Percentiles rank a stretch among this genome's conserved stretches.
Evolutionary conservation across 495 filamentous ascomycete species (phyloP).

Genomic region (Penicillium cosmopolitanum): DNA sequence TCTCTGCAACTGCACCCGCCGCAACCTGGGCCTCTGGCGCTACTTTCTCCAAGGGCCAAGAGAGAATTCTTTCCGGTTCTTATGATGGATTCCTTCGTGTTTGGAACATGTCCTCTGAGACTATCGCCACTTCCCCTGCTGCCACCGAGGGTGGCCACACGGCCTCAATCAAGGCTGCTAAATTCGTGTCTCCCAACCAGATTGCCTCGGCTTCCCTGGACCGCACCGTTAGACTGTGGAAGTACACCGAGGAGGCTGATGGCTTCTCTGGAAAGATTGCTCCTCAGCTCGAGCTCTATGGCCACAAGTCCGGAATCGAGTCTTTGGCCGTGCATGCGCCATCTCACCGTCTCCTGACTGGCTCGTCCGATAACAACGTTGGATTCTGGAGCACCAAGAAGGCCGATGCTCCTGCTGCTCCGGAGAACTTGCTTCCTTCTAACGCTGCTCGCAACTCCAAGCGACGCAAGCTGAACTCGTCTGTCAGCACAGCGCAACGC

Average conservation of each 20-base stretch:
- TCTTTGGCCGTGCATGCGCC: constrained; percentile 75
- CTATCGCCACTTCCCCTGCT: constrained; percentile 69
- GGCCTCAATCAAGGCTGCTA: constrained; percentile 75
- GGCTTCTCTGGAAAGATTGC: constrained; percentile 64
- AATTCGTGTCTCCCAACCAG: constrained; percentile 74
- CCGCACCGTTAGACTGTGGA: constrained; percentile 83
- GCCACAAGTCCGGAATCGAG: constrained; percentile 76
- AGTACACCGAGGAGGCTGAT: constrained; percentile 70
- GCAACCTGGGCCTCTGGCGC: constrained; percentile 56
- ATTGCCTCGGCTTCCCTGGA: constrained; percentile 83
- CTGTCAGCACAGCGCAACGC: constrained; percentile 67
- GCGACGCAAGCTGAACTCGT: constrained; percentile 72
- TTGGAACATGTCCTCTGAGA: constrained; percentile 85
- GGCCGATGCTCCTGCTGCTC: constrained; percentile 69
- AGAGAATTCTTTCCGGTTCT: constrained; percentile 81
- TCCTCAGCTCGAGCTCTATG: constrained; percentile 82
- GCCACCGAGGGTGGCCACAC: constrained; percentile 70
- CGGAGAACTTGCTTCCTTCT: constrained; percentile 65
- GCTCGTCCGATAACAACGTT: constrained; percentile 76
- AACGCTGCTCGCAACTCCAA: constrained; percentile 64
- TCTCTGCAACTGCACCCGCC: constrained; percentile 67
- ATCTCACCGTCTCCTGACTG: constrained; percentile 78
- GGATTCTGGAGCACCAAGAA: constrained; percentile 85
- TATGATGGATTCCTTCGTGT: constrained; percentile 87
- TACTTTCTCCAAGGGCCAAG: constrained; percentile 51